Evolutionary conservation across 2,329 filamentous ascomycete species (phyloP), one percentile per base, ranked within the genome.

Genomic region (Neofusicoccum sp.): DNA sequence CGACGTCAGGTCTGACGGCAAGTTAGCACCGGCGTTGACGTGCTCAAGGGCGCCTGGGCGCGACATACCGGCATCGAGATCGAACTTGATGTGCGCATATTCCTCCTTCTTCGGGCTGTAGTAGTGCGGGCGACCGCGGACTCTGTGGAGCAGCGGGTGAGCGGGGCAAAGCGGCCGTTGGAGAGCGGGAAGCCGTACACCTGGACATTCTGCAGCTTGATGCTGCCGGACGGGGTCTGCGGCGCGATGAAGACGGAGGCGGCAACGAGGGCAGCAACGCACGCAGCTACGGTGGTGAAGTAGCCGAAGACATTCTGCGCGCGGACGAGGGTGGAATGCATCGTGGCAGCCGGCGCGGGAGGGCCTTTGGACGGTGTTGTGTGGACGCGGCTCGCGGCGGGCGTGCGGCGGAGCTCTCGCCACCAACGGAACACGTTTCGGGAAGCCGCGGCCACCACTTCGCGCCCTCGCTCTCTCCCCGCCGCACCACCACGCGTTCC

Each of bases 261-360:
- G 49, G 93, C 93, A 68, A 97, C 90, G 62, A 96, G 79, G 59
- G 84, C 85, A 57, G 87, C 93, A 59, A 97, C 84, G 61, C 85
- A 85, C 72, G 96, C 95, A 61, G 89, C 89, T 65, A 97, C 92
- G 28, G 92, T 96, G 16, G 95, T 98, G 82, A 98, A 97, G 86
- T 96, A 97, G 76, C 95, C 92, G 75, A 99, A 99, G 75, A 92
- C 88, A 79, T 91, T 93, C 78, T 99, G 95, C 67, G 89, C 76
- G 67, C 95, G 90, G 64, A 90, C 91, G 51, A 96, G 78, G 48
- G 89, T 85, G 72, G 91, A 96, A 78, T 97, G 89, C 95, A 99
- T 98, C 63, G 63, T 82, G 79, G 20, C 24, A 24, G 44, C 31
- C 34, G 31, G 33, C 31, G 40, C 24, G 48, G n/a, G 16, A 28